Conservation (phyloP, 2,329 filamentous ascomycete species). For the Ceratocystiopsis sp. region DNA sequence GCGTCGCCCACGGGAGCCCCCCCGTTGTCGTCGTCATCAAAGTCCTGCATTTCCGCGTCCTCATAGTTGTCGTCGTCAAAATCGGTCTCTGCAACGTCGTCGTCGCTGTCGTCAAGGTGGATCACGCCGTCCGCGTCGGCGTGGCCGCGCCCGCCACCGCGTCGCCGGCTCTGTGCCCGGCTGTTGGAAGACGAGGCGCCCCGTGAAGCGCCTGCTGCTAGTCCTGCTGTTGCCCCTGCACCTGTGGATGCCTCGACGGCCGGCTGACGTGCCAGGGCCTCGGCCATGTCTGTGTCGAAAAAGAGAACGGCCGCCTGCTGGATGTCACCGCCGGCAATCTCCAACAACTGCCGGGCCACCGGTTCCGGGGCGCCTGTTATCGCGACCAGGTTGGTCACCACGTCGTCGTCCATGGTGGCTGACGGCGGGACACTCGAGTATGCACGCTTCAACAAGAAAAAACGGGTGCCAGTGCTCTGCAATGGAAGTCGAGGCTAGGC, state of each 20-base stretch:
- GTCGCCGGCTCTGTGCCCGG: constrained; percentile 4
- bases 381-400: constrained; percentile 56
- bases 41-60: constrained; percentile 14
- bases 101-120: constrained; percentile 62
- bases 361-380: constrained; percentile 62
- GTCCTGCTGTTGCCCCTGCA: not conserved
- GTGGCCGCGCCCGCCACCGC: constrained; percentile 15
- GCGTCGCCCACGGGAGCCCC: constrained; percentile 15
- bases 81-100: constrained; percentile 45
- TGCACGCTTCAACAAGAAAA: constrained; percentile 1
- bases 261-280: constrained; percentile 22
- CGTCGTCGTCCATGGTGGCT: constrained; percentile 45
- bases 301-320: constrained; percentile 79
- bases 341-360: constrained; percentile 67
- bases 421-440: not conserved
- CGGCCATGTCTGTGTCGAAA: constrained; percentile 66
- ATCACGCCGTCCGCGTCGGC: constrained; percentile 46
- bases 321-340: constrained; percentile 68
- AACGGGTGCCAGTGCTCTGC: not conserved
- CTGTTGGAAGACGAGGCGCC: constrained; percentile 4
- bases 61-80: constrained; percentile 8
- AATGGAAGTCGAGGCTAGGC: no score
- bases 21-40: constrained; percentile 22
- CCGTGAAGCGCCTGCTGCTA: constrained; percentile 4
- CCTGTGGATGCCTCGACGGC: constrained; percentile 9